Conservation (phyloP, 371 early-diverging fungal species). For the Mucor sp. region DNA sequence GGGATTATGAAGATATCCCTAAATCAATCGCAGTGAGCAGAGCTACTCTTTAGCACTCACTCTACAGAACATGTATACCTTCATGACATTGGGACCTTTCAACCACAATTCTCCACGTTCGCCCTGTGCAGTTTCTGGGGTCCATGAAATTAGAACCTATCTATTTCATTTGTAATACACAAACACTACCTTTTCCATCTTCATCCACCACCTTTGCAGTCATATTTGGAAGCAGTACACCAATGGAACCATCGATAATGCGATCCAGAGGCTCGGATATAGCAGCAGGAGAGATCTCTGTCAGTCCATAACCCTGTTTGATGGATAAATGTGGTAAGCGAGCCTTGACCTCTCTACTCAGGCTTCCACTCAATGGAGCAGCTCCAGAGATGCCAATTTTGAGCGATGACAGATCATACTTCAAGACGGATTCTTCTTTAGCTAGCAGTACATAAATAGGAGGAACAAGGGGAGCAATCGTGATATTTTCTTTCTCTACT, state of each 20-base stretch:
- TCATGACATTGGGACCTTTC: slow-evolving; percentile 84
- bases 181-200: slow-evolving; percentile 46
- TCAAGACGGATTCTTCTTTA: slow-evolving; percentile 63
- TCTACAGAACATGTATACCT: slow-evolving; percentile 18
- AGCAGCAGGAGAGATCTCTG: slow-evolving; percentile 23
- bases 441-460: slow-evolving; percentile 70
- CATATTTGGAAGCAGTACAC: slow-evolving; percentile 68
- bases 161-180: too few species aligned
- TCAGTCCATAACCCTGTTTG: slow-evolving; percentile 38
- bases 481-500: slow-evolving; percentile 56
- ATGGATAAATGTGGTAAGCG: slow-evolving; percentile 45
- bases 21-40: background rate
- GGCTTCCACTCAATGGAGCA: slow-evolving; percentile 74
- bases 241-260: slow-evolving; percentile 56
- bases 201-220: slow-evolving; percentile 70
- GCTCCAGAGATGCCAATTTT: slow-evolving; percentile 71
- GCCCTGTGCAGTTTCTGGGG: slow-evolving; percentile 51
- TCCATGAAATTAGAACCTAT: background rate
- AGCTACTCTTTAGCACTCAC: slow-evolving; percentile 11
- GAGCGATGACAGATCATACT: slow-evolving; percentile 69
- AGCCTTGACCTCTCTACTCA: slow-evolving; percentile 42
- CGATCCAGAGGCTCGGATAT: slow-evolving; percentile 19
- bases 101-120: slow-evolving; percentile 77
- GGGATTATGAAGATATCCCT: slow-evolving; percentile 68
- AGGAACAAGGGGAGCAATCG: slow-evolving; percentile 71